These are phyloP conservation scores for Collybiopsis confluens DNA, from an alignment of 768 basidiomycete genomes.

Conservation along the genomic window DNA sequence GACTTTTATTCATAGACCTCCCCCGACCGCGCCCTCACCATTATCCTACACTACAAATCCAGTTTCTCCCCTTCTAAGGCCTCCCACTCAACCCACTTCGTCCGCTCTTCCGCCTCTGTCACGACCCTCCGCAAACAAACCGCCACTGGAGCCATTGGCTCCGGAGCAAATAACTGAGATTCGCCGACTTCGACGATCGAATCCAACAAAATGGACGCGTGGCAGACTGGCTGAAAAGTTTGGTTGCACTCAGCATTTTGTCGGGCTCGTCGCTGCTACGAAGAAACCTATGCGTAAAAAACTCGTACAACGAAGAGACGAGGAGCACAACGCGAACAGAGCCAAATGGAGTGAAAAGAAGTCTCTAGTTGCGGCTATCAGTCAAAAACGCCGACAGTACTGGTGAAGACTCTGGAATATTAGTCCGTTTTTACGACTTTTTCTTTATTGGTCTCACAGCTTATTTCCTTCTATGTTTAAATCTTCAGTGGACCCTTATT, in stretches of 20 bases:
- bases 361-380: conserved; percentile 55
- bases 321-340: conserved; percentile 40
- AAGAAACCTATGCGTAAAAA: conserved; percentile 44
- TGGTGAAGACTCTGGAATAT: conserved; percentile 45
- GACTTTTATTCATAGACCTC: conserved; percentile 84
- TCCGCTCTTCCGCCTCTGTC: conserved; percentile 44
- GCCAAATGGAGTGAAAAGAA: conserved; percentile 72
- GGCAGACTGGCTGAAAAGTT: conserved; percentile 73
- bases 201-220: conserved; percentile 60
- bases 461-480: not conserved
- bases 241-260: conserved; percentile 64
- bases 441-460: not conserved
- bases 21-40: conserved; percentile 71
- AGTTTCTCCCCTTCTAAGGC: conserved; percentile 63
- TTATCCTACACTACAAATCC: conserved; percentile 67
- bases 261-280: conserved; percentile 60
- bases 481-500: not conserved
- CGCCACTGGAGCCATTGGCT: conserved; percentile 36
- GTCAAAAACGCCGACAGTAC: conserved; percentile 61
- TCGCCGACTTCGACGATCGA: conserved; percentile 47
- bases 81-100: conserved; percentile 23
- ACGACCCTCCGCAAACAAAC: conserved; percentile 34
- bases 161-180: conserved; percentile 54
- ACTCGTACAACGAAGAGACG: conserved; percentile 39
- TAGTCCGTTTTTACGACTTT: not conserved